Evolutionary conservation across 225 moss, liverwort and hornwort genomes (phyloP).

Genomic region (Rhytidiadelphus loreus): DNA sequence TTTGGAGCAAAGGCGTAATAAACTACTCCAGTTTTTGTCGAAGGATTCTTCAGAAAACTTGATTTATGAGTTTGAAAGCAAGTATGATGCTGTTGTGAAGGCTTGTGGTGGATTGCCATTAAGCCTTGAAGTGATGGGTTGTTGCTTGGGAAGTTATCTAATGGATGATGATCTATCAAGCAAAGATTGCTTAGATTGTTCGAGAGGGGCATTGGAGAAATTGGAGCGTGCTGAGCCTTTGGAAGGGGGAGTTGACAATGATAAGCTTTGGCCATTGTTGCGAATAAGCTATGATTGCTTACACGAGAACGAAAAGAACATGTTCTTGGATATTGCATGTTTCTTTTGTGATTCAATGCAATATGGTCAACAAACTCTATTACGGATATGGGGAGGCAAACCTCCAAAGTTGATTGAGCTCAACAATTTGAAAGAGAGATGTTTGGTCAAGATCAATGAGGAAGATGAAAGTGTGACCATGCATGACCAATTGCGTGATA

Average conservation of each 20-base stretch:
- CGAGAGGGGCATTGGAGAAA: neutral
- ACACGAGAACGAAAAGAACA: fast-evolving
- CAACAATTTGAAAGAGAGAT: neutral
- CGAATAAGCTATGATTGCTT: neutral
- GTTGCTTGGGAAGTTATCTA: neutral
- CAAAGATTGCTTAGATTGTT: neutral
- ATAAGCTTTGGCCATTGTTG: neutral
- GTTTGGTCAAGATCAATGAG: neutral
- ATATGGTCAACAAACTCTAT: neutral
- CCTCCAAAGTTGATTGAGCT: neutral
- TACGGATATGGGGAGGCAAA: neutral
- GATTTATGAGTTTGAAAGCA: neutral
- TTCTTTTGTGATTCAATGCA: neutral
- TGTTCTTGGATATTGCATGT: neutral
- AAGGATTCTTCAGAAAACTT: neutral
- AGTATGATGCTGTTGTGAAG: neutral
- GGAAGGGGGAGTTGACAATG: neutral
- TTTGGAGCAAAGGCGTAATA: neutral
- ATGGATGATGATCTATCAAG: fast-evolving
- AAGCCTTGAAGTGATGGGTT: neutral
- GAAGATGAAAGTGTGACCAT: neutral
- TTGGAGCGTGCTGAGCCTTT: neutral
- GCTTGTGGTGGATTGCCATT: neutral
- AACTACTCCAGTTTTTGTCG: neutral
- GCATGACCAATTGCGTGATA: neutral